Evolutionary conservation across 2,329 filamentous ascomycete genomes (phyloP).

Genomic region (Leptodontidium sp.): DNA sequence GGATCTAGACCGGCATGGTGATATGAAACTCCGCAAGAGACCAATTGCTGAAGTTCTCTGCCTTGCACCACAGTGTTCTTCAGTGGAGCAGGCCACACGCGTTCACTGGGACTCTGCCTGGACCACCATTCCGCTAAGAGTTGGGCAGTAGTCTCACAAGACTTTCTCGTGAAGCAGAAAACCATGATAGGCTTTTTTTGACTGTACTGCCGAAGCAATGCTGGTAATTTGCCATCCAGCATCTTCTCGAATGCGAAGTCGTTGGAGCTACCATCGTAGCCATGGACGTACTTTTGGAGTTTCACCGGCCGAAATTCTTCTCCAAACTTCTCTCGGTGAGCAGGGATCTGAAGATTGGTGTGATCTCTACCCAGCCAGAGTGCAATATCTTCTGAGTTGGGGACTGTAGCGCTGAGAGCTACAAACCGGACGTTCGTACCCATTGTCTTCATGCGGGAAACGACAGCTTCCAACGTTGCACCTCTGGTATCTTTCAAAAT

Average conservation of each 20-base stretch:
- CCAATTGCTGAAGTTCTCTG: conserved; percentile 63
- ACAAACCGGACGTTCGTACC: conserved; percentile 80
- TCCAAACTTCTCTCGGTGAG: conserved; percentile 73
- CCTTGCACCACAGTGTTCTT: conserved; percentile 60
- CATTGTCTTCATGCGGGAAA: conserved; percentile 87
- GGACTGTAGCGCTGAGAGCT: conserved; percentile 83
- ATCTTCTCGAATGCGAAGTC: conserved; percentile 80
- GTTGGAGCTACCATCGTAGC: conserved; percentile 68
- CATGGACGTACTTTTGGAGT: conserved; percentile 79
- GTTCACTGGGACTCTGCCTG: conserved; percentile 56
- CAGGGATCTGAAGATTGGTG: conserved; percentile 66
- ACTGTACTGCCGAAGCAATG: conserved; percentile 72
- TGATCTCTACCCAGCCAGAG: conserved; percentile 77
- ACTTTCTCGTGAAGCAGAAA: conserved; percentile 81
- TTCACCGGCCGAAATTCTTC: conserved; percentile 84
- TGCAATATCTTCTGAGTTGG: conserved; percentile 82
- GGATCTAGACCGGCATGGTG: conserved; percentile 80
- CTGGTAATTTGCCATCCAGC: conserved; percentile 70
- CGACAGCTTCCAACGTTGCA: conserved; percentile 82
- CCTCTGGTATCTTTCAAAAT: conserved; percentile 83
- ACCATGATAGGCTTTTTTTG: conserved; percentile 80
- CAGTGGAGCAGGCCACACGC: conserved; percentile 69
- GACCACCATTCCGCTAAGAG: conserved; percentile 73
- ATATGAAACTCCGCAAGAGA: conserved; percentile 72
- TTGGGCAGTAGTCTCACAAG: conserved; percentile 72